These are phyloP conservation scores for Cladosporium cucumerinum DNA, from an alignment of 2,329 filamentous ascomycete genomes.

Conservation along the genomic window DNA sequence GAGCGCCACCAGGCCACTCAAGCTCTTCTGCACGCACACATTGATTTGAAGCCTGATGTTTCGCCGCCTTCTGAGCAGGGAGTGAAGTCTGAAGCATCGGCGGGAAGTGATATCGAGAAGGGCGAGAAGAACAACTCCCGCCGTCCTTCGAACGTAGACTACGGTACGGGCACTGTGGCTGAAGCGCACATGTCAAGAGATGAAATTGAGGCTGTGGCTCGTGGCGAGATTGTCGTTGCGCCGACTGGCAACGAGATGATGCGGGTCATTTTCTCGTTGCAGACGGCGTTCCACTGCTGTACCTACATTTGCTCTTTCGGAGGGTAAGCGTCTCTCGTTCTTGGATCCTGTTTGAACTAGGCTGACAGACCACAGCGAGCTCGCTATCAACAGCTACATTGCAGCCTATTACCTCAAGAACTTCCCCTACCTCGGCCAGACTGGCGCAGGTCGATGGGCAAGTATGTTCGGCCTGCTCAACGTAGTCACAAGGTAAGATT, in stretches of 20 bases:
- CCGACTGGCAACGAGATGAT: slow-evolving; percentile 58
- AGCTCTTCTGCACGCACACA: slow-evolving; percentile 12
- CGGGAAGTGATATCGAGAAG: slow-evolving; percentile 7
- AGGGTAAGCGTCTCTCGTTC: slow-evolving; percentile 17
- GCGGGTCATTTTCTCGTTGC: slow-evolving; percentile 58
- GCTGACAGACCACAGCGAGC: slow-evolving; percentile 36
- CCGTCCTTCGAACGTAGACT: slow-evolving; percentile 5
- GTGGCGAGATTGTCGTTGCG: slow-evolving; percentile 57
- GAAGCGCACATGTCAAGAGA: slow-evolving; percentile 12
- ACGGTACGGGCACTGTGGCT: slow-evolving; percentile 4
- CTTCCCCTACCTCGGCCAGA: slow-evolving; percentile 53
- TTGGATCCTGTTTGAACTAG: not conserved
- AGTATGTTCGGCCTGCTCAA: slow-evolving; percentile 71
- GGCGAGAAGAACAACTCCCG: slow-evolving; percentile 10
- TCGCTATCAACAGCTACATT: slow-evolving; percentile 56
- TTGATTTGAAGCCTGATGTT: not conserved
- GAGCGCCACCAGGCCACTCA: slow-evolving; percentile 56
- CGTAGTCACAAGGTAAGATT: slow-evolving; percentile 48
- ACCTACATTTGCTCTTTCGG: slow-evolving; percentile 57
- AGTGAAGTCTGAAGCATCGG: not conserved
- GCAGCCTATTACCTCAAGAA: slow-evolving; percentile 55
- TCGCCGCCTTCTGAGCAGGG: slow-evolving; percentile 3
- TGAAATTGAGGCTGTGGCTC: slow-evolving; percentile 20
- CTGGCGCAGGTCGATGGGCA: slow-evolving; percentile 55
- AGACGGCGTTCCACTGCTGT: slow-evolving; percentile 48